phyloP scores from a whole-genome alignment of 2,329 filamentous ascomycete species.

The Epichloe typhina region DNA sequence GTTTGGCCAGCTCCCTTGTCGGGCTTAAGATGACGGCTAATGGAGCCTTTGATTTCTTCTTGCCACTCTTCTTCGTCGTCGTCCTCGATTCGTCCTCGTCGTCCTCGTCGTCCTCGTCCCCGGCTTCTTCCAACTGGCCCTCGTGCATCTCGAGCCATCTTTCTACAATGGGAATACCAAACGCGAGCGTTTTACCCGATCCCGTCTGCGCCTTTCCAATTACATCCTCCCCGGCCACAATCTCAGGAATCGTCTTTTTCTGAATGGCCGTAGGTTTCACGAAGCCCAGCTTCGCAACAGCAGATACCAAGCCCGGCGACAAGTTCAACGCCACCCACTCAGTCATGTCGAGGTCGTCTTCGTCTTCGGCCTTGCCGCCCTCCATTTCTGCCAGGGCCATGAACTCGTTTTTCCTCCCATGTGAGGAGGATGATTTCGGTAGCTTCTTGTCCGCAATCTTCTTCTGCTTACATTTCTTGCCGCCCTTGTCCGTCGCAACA shows the following conservation, averaged over 20 bases:
- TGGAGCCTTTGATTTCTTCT: slow-evolving; percentile 31
- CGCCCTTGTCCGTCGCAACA: slow-evolving; percentile 7
- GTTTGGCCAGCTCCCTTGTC: slow-evolving; percentile 86
- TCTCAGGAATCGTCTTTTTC: slow-evolving; percentile 62
- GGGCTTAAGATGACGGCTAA: slow-evolving; percentile 77
- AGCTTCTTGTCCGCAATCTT: slow-evolving; percentile 22
- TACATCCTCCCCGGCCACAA: slow-evolving; percentile 71
- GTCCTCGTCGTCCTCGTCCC: neutral
- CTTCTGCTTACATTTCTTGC: slow-evolving; percentile 14
- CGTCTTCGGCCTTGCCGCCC: slow-evolving; percentile 40
- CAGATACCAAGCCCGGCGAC: slow-evolving; percentile 56
- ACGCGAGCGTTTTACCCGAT: slow-evolving; percentile 92
- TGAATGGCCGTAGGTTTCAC: slow-evolving; percentile 74
- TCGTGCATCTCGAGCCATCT: slow-evolving; percentile 49
- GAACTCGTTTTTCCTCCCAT: slow-evolving; percentile 33
- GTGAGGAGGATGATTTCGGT: slow-evolving; percentile 25
- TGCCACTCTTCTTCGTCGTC: slow-evolving; percentile 1
- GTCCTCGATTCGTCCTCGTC: neutral
- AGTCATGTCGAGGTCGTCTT: slow-evolving; percentile 56
- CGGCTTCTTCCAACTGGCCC: slow-evolving; percentile 19
- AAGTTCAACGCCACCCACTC: slow-evolving; percentile 67
- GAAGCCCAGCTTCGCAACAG: slow-evolving; percentile 71
- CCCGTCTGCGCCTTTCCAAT: slow-evolving; percentile 94
- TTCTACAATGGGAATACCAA: slow-evolving; percentile 86
- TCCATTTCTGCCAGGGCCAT: slow-evolving; percentile 37